Evolutionary conservation across 768 basidiomycete genomes (phyloP).

Genomic region (Suillus subalutaceus): DNA sequence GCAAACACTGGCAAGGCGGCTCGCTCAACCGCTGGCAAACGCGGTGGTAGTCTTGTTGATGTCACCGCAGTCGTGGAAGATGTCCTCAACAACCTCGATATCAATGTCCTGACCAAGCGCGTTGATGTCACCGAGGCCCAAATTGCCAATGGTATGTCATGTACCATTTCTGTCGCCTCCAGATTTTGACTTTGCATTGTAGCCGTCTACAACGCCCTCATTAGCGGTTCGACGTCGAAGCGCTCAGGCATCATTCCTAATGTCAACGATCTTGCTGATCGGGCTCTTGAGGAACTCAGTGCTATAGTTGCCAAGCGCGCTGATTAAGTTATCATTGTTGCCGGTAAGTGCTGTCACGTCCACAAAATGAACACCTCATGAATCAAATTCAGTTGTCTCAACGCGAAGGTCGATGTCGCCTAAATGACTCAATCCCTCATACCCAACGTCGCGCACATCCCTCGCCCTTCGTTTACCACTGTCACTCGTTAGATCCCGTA

Average conservation of each 20-base stretch:
- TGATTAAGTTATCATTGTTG: not conserved
- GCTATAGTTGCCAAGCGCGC: not conserved
- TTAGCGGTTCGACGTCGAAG: not conserved
- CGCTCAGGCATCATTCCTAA: not conserved
- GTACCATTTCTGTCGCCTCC: fast-evolving
- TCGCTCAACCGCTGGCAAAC: too few species aligned
- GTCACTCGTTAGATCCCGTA: not conserved
- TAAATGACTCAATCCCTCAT: not conserved
- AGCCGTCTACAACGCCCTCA: not conserved
- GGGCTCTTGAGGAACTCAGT: too few species aligned
- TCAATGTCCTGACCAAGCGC: not conserved
- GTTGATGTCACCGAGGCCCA: fast-evolving
- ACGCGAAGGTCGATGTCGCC: not conserved
- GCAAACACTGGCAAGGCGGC: too few species aligned
- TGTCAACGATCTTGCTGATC: not conserved
- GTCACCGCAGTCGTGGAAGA: not conserved
- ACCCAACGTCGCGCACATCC: not conserved
- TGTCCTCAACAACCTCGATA: not conserved
- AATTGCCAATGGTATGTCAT: not conserved
- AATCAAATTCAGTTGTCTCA: not conserved
- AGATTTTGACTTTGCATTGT: not conserved
- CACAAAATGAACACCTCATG: not conserved
- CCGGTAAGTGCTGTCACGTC: not conserved
- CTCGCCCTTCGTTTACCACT: not conserved
- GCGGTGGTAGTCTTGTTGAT: not conserved